These are phyloP conservation scores for Arabis hirsuta DNA, from an alignment of 345 rosid genomes.

Conservation along the genomic window DNA sequence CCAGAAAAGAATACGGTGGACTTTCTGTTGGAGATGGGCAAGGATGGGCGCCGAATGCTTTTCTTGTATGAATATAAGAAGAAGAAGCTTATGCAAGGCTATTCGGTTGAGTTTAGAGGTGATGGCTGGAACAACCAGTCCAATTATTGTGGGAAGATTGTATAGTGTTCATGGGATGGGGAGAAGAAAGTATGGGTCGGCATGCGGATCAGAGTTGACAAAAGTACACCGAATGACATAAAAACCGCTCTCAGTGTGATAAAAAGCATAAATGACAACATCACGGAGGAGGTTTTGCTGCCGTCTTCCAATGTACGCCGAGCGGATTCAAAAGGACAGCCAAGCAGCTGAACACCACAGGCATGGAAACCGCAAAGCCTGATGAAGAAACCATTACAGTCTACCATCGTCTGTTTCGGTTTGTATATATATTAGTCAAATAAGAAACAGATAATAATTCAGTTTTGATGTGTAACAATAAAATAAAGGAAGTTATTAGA, in stretches of 20 bases:
- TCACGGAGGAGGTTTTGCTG: slow-evolving; percentile 73
- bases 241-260: slow-evolving; percentile 67
- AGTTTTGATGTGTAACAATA: background rate
- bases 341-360: slow-evolving; percentile 12
- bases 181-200: slow-evolving; percentile 60
- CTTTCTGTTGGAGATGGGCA: slow-evolving; percentile 74
- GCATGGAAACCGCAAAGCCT: slow-evolving; percentile 18
- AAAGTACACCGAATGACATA: slow-evolving; percentile 67
- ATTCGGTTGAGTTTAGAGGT: slow-evolving; percentile 66
- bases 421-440: background rate
- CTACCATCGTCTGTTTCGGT: background rate
- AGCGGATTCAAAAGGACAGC: slow-evolving; percentile 63
- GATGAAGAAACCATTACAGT: slow-evolving; percentile 4
- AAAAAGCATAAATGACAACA: slow-evolving; percentile 77
- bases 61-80: slow-evolving; percentile 62
- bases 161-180: slow-evolving; percentile 75
- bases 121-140: slow-evolving; percentile 53
- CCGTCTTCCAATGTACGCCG: slow-evolving; percentile 79
- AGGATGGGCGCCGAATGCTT: slow-evolving; percentile 52
- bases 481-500: background rate
- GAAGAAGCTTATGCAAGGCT: slow-evolving; percentile 71
- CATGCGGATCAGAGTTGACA: slow-evolving; percentile 78
- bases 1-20: slow-evolving; percentile 77
- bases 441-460: background rate
- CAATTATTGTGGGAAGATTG: slow-evolving; percentile 67